These are phyloP conservation scores for Pichia rugopelliculosa DNA, from an alignment of 805 yeast species.

Conservation along the genomic window DNA sequence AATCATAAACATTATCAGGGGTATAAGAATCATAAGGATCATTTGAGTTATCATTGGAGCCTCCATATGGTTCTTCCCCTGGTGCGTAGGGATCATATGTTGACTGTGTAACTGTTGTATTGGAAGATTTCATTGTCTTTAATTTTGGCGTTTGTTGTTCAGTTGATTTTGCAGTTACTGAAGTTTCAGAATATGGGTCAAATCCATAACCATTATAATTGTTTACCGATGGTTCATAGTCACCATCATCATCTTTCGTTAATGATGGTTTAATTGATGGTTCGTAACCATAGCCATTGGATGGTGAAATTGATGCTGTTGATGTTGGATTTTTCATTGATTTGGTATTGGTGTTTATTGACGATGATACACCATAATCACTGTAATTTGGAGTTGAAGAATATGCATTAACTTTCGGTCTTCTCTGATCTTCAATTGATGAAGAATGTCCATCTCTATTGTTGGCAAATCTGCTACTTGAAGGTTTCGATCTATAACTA, in stretches of 20 bases:
- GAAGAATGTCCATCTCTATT: neutral
- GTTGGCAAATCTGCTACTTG: neutral
- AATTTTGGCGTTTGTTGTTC: neutral
- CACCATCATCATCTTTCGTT: slow-evolving; percentile 6
- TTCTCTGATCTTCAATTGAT: neutral
- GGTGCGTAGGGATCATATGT: slow-evolving; percentile 24
- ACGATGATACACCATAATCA: neutral
- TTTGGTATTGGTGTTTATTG: neutral
- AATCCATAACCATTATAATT: slow-evolving; percentile 9
- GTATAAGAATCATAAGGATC: slow-evolving; percentile 2
- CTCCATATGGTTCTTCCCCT: slow-evolving; percentile 7
- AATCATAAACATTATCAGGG: neutral
- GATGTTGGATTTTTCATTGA: neutral
- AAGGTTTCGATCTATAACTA: neutral
- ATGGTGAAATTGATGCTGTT: neutral
- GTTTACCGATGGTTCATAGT: slow-evolving; percentile 7
- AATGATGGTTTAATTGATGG: slow-evolving; percentile 4
- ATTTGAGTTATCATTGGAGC: neutral
- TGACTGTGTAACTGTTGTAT: slow-evolving; percentile 8
- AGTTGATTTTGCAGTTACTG: neutral
- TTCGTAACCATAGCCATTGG: slow-evolving; percentile 2
- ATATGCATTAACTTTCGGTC: slow-evolving; percentile 4
- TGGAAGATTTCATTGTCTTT: neutral
- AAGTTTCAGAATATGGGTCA: slow-evolving; percentile 18
- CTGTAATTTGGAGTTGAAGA: neutral